Percentiles rank a stretch among this genome's conserved stretches.
These are phyloP conservation scores for Amaranthus palmeri DNA, from an alignment of 148 eudicot genomes.

Conservation along the genomic window DNA sequence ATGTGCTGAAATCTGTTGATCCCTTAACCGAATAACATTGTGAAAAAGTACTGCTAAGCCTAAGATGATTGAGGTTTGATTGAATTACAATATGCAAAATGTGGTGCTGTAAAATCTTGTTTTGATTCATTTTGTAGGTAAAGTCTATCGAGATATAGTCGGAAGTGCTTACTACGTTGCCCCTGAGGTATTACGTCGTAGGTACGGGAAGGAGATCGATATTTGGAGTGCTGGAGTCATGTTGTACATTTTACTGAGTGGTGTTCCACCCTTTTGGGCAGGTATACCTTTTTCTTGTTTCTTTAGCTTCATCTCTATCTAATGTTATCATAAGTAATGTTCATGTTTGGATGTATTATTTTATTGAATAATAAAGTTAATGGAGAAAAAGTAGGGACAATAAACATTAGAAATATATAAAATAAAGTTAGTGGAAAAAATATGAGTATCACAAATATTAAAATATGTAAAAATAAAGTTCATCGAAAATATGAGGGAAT, in stretches of 20 bases:
- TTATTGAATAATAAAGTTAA: no score
- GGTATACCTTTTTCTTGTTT: not conserved
- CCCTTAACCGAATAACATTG: no score
- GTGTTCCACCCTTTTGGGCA: slow-evolving; percentile 21
- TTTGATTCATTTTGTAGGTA: not conserved
- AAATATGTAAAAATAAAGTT: no score
- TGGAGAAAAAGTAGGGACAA: no score
- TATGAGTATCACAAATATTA: no score
- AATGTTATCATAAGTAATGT: not conserved
- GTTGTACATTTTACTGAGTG: not conserved
- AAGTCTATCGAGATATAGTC: slow-evolving; percentile 14
- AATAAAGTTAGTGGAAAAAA: no score
- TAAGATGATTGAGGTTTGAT: not conserved
- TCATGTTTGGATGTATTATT: not conserved
- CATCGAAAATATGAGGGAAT: no score
- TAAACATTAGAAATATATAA: no score
- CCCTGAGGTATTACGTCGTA: slow-evolving; percentile 9
- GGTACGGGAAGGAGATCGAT: slow-evolving; percentile 18
- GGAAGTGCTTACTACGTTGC: not conserved
- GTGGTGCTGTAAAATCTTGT: not conserved
- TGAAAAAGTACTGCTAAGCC: not conserved
- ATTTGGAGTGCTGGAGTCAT: slow-evolving; percentile 23
- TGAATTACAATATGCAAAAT: not conserved
- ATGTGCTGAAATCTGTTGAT: no score
- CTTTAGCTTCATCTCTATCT: not conserved